phyloP scores from a whole-genome alignment of 345 rosid species.

The Arabis hirsuta region DNA sequence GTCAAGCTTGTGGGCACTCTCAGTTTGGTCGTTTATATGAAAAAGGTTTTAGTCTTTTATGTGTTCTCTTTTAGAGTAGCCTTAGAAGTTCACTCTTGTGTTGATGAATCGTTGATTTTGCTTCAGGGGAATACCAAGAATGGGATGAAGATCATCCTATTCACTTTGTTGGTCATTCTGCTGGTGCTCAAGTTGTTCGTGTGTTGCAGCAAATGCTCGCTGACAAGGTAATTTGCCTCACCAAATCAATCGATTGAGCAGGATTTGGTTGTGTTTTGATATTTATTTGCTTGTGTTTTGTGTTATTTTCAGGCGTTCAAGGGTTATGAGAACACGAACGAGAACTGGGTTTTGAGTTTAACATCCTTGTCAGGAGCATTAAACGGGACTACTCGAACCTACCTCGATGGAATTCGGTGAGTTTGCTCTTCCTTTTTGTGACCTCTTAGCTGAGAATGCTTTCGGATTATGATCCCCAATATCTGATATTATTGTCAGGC shows the following conservation, averaged over 20 bases:
- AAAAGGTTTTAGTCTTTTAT: conserved; percentile 55
- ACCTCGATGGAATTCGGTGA: conserved; percentile 92
- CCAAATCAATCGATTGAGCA: not conserved
- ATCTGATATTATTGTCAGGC: conserved; percentile 50
- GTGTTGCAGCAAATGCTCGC: conserved; percentile 99
- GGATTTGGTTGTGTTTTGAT: conserved; percentile 9
- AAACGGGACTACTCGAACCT: conserved; percentile 93
- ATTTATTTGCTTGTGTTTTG: conserved; percentile 19
- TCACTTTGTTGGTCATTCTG: conserved; percentile 98
- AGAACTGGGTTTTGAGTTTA: conserved; percentile 91
- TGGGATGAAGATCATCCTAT: conserved; percentile 98
- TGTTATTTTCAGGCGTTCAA: conserved; percentile 60
- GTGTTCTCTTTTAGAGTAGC: not conserved
- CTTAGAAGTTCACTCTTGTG: conserved; percentile 14
- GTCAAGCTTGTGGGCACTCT: conserved; percentile 86
- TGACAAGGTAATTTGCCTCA: conserved; percentile 60
- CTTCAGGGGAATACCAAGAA: conserved; percentile 81
- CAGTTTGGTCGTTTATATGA: conserved; percentile 84
- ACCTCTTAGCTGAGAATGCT: not conserved
- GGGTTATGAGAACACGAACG: conserved; percentile 80
- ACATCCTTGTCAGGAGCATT: conserved; percentile 95
- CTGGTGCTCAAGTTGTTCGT: conserved; percentile 99
- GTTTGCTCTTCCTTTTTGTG: conserved; percentile 39
- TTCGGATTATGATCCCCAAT: conserved; percentile 6
- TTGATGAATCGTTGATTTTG: conserved; percentile 19